Evolutionary conservation across 306 rosid species (phyloP).

Genomic region (Bauhinia variegata): DNA sequence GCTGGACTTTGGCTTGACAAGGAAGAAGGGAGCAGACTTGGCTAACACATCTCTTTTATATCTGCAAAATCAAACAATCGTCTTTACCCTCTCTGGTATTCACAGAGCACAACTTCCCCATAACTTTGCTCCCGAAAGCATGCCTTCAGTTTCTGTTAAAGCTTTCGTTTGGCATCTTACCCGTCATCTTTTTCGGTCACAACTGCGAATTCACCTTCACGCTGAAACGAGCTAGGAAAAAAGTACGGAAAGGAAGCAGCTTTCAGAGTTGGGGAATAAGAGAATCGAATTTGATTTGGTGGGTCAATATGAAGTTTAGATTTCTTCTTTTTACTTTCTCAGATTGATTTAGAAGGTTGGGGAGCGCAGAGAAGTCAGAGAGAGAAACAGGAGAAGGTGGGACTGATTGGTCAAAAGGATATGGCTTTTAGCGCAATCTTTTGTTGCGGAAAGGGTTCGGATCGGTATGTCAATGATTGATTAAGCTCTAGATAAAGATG

Average conservation of each 20-base stretch:
- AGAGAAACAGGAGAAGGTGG: slow-evolving; percentile 9
- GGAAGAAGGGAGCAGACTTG: slow-evolving; percentile 9
- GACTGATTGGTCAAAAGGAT: slow-evolving; percentile 39
- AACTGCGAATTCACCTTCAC: slow-evolving; percentile 18
- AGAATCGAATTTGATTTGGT: slow-evolving; percentile 39
- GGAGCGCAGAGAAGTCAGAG: slow-evolving; percentile 7
- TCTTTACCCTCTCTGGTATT: slow-evolving; percentile 4
- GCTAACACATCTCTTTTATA: slow-evolving; percentile 8
- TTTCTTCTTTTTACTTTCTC: slow-evolving; percentile 30
- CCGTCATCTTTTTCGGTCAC: slow-evolving; percentile 15
- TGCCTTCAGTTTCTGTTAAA: slow-evolving; percentile 38
- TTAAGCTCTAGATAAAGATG: background rate
- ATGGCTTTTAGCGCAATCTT: slow-evolving; percentile 67
- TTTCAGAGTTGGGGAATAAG: slow-evolving; percentile 17
- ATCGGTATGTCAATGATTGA: slow-evolving; percentile 62
- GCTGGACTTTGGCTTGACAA: slow-evolving; percentile 37
- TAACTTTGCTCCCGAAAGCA: slow-evolving; percentile 8
- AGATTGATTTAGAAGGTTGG: slow-evolving; percentile 28
- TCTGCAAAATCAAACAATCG: no score
- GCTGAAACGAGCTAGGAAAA: slow-evolving; percentile 32
- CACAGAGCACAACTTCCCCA: slow-evolving; percentile 44
- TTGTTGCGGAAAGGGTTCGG: slow-evolving; percentile 66
- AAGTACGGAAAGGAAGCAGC: slow-evolving; percentile 29
- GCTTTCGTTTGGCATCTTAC: slow-evolving; percentile 38
- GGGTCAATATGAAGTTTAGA: slow-evolving; percentile 48